These are phyloP conservation scores for Phaffia tasmanica DNA, from an alignment of 768 basidiomycete genomes.

Conservation along the genomic window DNA sequence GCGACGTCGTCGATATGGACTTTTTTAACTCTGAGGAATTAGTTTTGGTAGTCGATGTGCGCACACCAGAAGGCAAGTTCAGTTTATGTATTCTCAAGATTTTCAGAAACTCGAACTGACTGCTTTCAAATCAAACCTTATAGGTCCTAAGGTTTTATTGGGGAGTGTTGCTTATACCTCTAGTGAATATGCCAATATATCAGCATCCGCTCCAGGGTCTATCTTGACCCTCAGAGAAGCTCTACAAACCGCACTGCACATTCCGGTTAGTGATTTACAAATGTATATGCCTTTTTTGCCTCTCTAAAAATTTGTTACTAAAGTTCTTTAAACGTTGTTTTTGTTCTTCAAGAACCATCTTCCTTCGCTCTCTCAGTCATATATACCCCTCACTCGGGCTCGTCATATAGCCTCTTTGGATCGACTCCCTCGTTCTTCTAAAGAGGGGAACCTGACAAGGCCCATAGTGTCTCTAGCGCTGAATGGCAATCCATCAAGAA, in stretches of 20 bases:
- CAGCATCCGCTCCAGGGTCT: too few species aligned
- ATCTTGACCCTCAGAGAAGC: too few species aligned
- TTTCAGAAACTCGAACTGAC: neutral
- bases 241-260: too few species aligned
- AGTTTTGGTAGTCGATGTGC: conserved; percentile 9
- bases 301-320: neutral
- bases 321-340: neutral
- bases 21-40: conserved; percentile 22
- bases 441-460: neutral
- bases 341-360: neutral
- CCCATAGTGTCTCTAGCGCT: conserved; percentile 9
- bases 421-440: conserved; percentile 1
- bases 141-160: conserved; percentile 2
- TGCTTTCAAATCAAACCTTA: too few species aligned
- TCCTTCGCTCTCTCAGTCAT: neutral
- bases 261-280: too few species aligned
- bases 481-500: conserved; percentile 14
- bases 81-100: neutral
- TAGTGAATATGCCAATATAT: too few species aligned
- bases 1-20: conserved; percentile 17
- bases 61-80: conserved; percentile 1
- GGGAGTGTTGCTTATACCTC: neutral
- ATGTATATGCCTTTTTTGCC: neutral
- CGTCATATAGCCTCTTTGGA: conserved; percentile 14
- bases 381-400: neutral